Conservation (phyloP, 345 rosid species). For the Camelina neglecta region DNA sequence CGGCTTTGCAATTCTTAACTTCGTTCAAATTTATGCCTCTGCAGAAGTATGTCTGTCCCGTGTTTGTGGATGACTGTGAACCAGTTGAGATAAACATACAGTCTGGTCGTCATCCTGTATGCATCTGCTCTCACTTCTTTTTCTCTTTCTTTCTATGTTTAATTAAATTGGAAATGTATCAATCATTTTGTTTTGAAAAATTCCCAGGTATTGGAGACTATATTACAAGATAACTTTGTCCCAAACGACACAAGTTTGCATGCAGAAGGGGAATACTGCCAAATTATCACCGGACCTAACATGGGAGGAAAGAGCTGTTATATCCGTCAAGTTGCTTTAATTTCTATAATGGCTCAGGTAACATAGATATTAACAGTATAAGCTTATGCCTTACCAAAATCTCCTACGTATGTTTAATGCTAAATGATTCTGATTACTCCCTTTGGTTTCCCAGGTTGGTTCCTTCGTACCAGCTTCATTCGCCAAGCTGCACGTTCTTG, state of each 20-base stretch:
- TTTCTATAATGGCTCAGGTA: slow-evolving; percentile 96
- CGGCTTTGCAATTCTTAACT: slow-evolving; percentile 10
- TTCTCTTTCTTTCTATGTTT: slow-evolving; percentile 1
- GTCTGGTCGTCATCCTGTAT: slow-evolving; percentile 93
- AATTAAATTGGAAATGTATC: not conserved
- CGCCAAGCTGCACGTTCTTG: slow-evolving; percentile 75
- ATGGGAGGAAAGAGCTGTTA: slow-evolving; percentile 99
- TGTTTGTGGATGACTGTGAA: slow-evolving; percentile 64
- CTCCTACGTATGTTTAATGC: not conserved
- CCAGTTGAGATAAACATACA: slow-evolving; percentile 73
- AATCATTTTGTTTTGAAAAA: slow-evolving; percentile 10
- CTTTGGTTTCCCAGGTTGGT: slow-evolving; percentile 67
- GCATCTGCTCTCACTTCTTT: slow-evolving; percentile 28
- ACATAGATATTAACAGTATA: slow-evolving; percentile 7
- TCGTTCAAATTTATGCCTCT: slow-evolving; percentile 3
- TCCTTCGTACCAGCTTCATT: slow-evolving; percentile 94
- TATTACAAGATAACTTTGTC: slow-evolving; percentile 77
- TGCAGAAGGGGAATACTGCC: slow-evolving; percentile 70
- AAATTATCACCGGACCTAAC: slow-evolving; percentile 94
- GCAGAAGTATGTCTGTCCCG: slow-evolving; percentile 82
- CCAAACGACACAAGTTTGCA: slow-evolving; percentile 87
- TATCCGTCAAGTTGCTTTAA: slow-evolving; percentile 95
- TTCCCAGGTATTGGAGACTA: slow-evolving; percentile 76
- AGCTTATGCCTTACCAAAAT: not conserved
- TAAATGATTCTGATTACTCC: not conserved